A percentile compares a stretch with the other conserved stretches of the same genome.
phyloP scores from a whole-genome alignment of 1,139 yeast species.

The Scheffersomyces segobiensis region DNA sequence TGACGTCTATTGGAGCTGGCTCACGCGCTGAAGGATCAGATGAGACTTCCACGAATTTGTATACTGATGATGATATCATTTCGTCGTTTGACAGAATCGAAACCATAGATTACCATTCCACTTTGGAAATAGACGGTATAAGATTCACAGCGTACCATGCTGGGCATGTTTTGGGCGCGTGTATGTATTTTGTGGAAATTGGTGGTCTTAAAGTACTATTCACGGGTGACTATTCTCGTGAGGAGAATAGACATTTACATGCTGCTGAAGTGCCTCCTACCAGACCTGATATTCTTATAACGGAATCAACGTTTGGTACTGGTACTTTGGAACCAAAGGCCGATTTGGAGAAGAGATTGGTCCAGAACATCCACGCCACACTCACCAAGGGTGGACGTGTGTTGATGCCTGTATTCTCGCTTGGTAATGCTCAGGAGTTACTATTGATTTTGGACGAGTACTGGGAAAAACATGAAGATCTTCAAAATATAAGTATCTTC shows the following conservation, averaged over 20 bases:
- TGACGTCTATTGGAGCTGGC: conserved; percentile 68
- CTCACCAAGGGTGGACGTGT: conserved; percentile 89
- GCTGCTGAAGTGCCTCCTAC: conserved; percentile 93
- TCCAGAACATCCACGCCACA: conserved; percentile 81
- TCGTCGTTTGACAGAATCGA: conserved; percentile 89
- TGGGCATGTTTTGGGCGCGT: conserved; percentile 98
- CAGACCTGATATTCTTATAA: conserved; percentile 85
- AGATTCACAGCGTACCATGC: conserved; percentile 98
- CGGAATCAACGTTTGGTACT: conserved; percentile 97
- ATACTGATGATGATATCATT: conserved; percentile 87
- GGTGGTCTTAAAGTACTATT: conserved; percentile 88
- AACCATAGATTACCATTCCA: conserved; percentile 93
- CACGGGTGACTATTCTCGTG: conserved; percentile 96
- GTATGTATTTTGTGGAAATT: conserved; percentile 93
- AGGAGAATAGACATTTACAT: conserved; percentile 91
- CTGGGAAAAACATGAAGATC: conserved; percentile 83
- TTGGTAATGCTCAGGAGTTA: conserved; percentile 95
- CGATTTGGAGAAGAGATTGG: conserved; percentile 80
- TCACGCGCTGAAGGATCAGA: conserved; percentile 24
- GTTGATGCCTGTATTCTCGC: conserved; percentile 89
- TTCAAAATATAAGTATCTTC: conserved; percentile 79
- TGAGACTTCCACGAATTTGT: conserved; percentile 50
- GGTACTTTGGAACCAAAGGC: conserved; percentile 92
- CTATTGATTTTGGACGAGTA: conserved; percentile 88
- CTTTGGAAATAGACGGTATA: conserved; percentile 90